Conservation (phyloP, 306 rosid genomes). For the Gleditsia sinensis region DNA sequence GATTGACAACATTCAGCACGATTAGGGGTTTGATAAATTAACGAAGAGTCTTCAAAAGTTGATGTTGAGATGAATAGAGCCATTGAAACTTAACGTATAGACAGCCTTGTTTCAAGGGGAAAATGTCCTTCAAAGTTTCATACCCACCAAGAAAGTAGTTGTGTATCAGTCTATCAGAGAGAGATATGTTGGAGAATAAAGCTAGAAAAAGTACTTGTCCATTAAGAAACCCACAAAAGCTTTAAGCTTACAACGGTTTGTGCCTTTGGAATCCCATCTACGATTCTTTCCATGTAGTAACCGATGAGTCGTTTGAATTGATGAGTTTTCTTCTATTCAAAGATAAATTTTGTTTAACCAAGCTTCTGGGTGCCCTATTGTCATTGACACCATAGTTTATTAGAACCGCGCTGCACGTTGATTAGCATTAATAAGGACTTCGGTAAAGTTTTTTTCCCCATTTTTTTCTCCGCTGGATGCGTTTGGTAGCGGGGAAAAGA, state of each 20-base stretch:
- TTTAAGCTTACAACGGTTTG: constrained; percentile 38
- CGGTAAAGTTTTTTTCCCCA: not conserved
- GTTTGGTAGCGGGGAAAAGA: not conserved
- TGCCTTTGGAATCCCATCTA: constrained; percentile 34
- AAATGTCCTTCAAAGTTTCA: constrained; percentile 51
- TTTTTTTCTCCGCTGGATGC: not conserved
- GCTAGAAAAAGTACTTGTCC: constrained; percentile 49
- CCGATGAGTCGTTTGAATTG: constrained; percentile 37
- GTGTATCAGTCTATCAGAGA: constrained; percentile 29
- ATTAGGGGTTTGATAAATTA: constrained; percentile 58
- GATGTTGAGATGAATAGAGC: constrained; percentile 61
- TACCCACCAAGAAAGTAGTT: constrained; percentile 57
- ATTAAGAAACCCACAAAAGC: constrained; percentile 44
- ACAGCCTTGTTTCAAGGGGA: constrained; percentile 57
- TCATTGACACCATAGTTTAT: constrained; percentile 9
- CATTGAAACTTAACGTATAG: constrained; percentile 54
- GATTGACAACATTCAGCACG: constrained; percentile 40
- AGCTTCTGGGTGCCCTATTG: constrained; percentile 31
- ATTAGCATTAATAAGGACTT: not conserved
- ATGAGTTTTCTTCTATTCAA: constrained; percentile 49
- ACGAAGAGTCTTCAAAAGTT: constrained; percentile 49
- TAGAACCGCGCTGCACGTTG: not conserved
- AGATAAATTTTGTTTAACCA: constrained; percentile 34
- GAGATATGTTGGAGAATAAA: constrained; percentile 51
- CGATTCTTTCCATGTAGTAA: constrained; percentile 37